Base-by-base conservation (phyloP, 176 grass and related monocot species). In the Microstegium vimineum region DNA sequence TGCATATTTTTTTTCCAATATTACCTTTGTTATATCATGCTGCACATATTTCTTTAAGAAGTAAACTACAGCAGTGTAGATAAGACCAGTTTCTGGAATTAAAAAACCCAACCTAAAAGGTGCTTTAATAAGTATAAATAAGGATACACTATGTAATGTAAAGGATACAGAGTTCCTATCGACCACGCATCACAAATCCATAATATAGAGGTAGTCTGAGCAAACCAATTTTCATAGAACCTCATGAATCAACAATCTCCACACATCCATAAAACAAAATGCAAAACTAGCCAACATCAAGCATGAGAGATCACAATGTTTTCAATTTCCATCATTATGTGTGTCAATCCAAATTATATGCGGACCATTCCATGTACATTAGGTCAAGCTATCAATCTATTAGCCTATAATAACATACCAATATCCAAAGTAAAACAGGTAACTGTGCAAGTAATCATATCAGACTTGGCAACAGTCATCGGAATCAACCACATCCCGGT, bases 261-360 rank as follows among this genome's bases (percentile, higher is more conserved):
- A 62, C 79, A 59, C 28, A 64, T 49, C 14, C 61, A 83, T 33
- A 38, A 67, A 49, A 49, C 13, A 51, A 23, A 80, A 79, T 33
- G 61, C 16, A 66, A 15, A 32, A 13, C 31, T 2, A 65, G 15
- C 9, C 31, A 0, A 65, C 18, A 30, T 33, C 13, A 6, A 79
- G 43, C 77, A 67, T 20, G 2, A 52, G 63, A 52, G 32, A 52
- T 79, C 4, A n/a, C 9, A 3, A 1, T 13, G 15, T 35, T 12
- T 68, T 31, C 41, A 66, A 23, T 66, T 25, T 11, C 20, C 30
- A 27, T 52, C 35, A 35, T 25, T 17, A 81, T 7, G 15, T 30
- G 46, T 38, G 66, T 36, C 64, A 56, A 69, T 37, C 13, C 12
- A 26, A 68, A 37, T 8, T 52, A 80, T 67, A 36, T 37, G 45